Evolutionary conservation across 192 early-diverging fungal species (phyloP).

Genomic region (Backusella westeae): DNA sequence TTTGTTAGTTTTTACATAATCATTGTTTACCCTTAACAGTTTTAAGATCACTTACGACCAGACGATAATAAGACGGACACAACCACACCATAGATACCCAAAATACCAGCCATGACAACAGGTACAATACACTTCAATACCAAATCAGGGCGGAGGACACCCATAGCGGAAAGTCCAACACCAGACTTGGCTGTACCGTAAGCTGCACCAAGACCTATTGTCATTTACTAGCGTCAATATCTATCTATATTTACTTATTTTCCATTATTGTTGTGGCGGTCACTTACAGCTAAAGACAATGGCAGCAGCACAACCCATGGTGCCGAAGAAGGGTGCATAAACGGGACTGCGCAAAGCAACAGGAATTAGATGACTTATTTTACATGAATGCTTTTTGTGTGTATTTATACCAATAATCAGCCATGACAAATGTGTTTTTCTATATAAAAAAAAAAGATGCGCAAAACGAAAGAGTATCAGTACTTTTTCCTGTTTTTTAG

Average conservation of each 20-base stretch:
- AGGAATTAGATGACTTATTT: background rate
- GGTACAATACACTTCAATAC: conserved; percentile 90
- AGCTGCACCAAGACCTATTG: conserved; percentile 88
- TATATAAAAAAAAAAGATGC: background rate
- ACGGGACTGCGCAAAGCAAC: conserved; percentile 60
- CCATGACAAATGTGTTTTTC: background rate
- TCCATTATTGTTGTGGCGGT: too few species aligned
- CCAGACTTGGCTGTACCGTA: conserved; percentile 98
- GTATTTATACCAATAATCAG: conserved; percentile 7
- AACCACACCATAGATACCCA: conserved; percentile 97
- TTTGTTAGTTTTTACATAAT: too few species aligned
- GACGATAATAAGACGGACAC: conserved; percentile 89
- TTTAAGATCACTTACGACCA: conserved; percentile 50
- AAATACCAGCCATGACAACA: conserved; percentile 99
- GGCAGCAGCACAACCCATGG: conserved; percentile 85
- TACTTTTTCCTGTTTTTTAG: background rate
- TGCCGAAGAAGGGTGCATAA: conserved; percentile 95
- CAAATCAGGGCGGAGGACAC: conserved; percentile 91
- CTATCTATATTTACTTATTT: background rate
- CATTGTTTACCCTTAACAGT: background rate
- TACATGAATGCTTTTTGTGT: background rate
- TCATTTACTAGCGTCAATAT: background rate
- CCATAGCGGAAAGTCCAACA: conserved; percentile 92
- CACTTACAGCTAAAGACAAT: conserved; percentile 88
- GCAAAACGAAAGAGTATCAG: background rate